Base-by-base conservation (phyloP, 176 grass and related monocot species). In the Avena atlantica region DNA sequence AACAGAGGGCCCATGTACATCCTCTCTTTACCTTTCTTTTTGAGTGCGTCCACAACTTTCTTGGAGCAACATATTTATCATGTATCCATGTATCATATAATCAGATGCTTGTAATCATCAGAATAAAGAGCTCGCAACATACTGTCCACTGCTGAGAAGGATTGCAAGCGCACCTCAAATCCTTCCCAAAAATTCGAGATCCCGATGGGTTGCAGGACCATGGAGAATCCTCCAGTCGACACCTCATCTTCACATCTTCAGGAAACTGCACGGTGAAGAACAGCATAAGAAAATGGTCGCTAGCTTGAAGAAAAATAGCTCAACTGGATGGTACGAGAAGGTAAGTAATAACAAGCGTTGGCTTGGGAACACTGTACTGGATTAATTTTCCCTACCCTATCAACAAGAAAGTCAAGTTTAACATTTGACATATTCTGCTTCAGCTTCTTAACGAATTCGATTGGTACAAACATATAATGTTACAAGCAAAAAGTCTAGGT, bases 351-450 rank as follows among this genome's bases (percentile, higher is more conserved):
- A 9, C 76, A 8, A 91, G 85, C 82, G 94, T 95, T 23, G 96
- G 92, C 70, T 79, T 87, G 57, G 92, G 85, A 83, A 84, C 37
- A 69, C 37, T 95, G 75, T 73, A 98, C 83, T 20, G 84, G 83
- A 75, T 84, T 66, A 63, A 95, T 60, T 87, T 98, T 94, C 44
- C 85, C 31, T 19, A 84, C 85, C 86, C 93, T 89, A 44, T 31
- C 34, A 79, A 66, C 12, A 89, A 61, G 8, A 81, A 65, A 78
- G 9, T 68, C 12, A 63, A 86, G 50, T 21, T 82, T 23, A 67
- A 79, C 49, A 45, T 55, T 51, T 24, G 81, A 71, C 14, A 60
- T 64, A 74, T 73, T 45, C 20, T 88, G 34, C 5, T 82, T 89
- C 52, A 17, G 15, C 16, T 55, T 47, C 9, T 55, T 55, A 55